Evolutionary conservation across 768 basidiomycete genomes (phyloP), one percentile per base, ranked within the genome.

Genomic region (Pulveroboletus sp.): DNA sequence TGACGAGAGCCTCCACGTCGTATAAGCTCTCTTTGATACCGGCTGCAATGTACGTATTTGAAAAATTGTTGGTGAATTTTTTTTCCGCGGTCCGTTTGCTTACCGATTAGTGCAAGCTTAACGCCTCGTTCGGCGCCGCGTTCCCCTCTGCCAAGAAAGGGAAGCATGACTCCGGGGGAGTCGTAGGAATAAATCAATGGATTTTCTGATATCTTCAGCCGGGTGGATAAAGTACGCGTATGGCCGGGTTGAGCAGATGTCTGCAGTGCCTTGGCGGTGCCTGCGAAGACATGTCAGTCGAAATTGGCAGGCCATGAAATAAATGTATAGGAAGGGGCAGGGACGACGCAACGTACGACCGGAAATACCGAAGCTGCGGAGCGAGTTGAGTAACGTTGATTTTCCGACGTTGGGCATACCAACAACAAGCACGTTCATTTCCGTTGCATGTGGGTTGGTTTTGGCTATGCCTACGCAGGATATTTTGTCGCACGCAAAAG

Each of bases 361-460:
- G 59, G 78, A 75, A 39, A 95, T 89, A 10, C 95, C 95, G 62
- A 83, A 84, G 61, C 81, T 84, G 38, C 95, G 81, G 26, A 99
- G 76, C 1, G 92, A 82, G 63, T 99, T 99, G 11, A 99, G 73
- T 44, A 98, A 70, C 3, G 91, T 94, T 13, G 94, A 97, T 71
- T 99, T 98, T 37, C 95, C 95, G 41, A 97, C 93, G 67, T 98
- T 98, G 15, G 96, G 96, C 95, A 99, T 98, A 21, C 96, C 96
- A 51, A 96, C 85, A 21, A 98, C 92, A 3, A 97, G 77, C 7
- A 97, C 86, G 59, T 93, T 93, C 57, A 91, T 71, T 64, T 88
- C 88, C 58, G 83, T 80, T 41, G 81, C 77, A 55, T 89, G 79
- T 44, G 81, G 81, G 63, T 84, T 78, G 37, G 75, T 73, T 59